Conservation (phyloP, 106 monocot species). For the Acorus gramineus region DNA sequence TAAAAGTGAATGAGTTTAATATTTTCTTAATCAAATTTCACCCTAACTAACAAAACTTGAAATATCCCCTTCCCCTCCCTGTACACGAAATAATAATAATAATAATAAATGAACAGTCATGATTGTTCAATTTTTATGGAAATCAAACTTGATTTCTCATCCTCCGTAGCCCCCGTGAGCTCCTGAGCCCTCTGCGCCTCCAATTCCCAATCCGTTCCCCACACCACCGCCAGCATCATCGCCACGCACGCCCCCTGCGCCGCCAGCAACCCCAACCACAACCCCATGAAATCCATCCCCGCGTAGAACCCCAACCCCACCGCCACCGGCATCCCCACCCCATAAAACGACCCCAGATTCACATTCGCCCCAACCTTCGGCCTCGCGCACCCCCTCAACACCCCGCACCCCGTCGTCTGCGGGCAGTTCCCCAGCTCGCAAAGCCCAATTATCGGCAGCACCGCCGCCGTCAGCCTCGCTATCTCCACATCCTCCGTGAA, state of each 20-base stretch:
- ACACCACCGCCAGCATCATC: constrained; percentile 20
- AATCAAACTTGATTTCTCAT: too few relatives aligned
- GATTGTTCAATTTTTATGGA: too few relatives aligned
- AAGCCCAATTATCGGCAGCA: constrained; percentile 39
- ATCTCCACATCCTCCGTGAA: constrained; percentile 35
- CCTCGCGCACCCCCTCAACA: constrained; percentile 29
- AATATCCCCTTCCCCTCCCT: too few relatives aligned
- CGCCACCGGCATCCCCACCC: constrained; percentile 28
- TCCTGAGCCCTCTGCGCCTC: constrained; percentile 21
- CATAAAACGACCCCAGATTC: constrained; percentile 30
- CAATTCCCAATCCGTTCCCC: constrained; percentile 17
- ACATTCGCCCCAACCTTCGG: constrained; percentile 24
- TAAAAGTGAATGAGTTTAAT: too few relatives aligned
- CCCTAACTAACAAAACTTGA: too few relatives aligned
- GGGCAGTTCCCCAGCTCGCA: constrained; percentile 51
- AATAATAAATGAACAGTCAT: too few relatives aligned
- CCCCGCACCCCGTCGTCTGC: constrained; percentile 39
- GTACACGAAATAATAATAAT: too few relatives aligned
- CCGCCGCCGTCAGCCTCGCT: constrained; percentile 22
- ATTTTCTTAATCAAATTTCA: too few relatives aligned
- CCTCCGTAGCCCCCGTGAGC: too few relatives aligned
- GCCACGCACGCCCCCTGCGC: constrained; percentile 27
- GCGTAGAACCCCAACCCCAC: constrained; percentile 22
- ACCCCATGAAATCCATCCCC: constrained; percentile 21
- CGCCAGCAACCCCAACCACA: constrained; percentile 25